Conservation (phyloP, 1,284 basidiomycete species). For the Thecaphora thlaspeos region DNA sequence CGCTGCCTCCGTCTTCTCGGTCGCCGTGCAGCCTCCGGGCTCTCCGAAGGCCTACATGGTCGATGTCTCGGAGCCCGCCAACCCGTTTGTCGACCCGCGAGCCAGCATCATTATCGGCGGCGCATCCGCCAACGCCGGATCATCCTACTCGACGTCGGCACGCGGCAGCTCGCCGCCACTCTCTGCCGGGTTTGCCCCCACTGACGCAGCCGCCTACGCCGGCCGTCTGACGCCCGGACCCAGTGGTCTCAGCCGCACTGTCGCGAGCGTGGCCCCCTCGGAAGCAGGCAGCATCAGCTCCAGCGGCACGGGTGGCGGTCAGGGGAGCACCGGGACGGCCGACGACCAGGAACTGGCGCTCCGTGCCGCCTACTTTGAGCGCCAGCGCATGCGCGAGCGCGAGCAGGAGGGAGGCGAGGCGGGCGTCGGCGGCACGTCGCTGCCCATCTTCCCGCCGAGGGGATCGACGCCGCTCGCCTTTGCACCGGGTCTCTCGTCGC, state of each 20-base stretch:
- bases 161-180: slow-evolving; percentile 18
- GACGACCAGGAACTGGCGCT: slow-evolving; percentile 41
- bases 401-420: slow-evolving; percentile 47
- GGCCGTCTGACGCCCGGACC: slow-evolving; percentile 23
- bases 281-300: slow-evolving; percentile 44
- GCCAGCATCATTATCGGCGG: slow-evolving; percentile 19
- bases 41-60: slow-evolving; percentile 45
- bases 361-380: slow-evolving; percentile 42
- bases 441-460: slow-evolving; percentile 27
- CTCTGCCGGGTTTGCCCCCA: slow-evolving; percentile 16
- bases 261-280: slow-evolving; percentile 37
- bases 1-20: slow-evolving; percentile 52
- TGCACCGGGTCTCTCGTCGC: slow-evolving; percentile 26
- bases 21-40: slow-evolving; percentile 53
- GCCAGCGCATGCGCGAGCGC: slow-evolving; percentile 49
- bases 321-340: slow-evolving; percentile 17
- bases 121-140: slow-evolving; percentile 34
- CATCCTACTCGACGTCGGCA: slow-evolving; percentile 20
- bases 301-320: slow-evolving; percentile 28
- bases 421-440: slow-evolving; percentile 42
- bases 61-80: slow-evolving; percentile 25
- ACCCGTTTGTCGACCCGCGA: slow-evolving; percentile 16
- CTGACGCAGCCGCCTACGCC: slow-evolving; percentile 17
- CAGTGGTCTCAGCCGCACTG: slow-evolving; percentile 32
- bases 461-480: slow-evolving; percentile 25